Percentiles rank a stretch among this genome's conserved stretches.
phyloP scores from a whole-genome alignment of 495 filamentous ascomycete genomes.

The Entonaema liquescens region DNA sequence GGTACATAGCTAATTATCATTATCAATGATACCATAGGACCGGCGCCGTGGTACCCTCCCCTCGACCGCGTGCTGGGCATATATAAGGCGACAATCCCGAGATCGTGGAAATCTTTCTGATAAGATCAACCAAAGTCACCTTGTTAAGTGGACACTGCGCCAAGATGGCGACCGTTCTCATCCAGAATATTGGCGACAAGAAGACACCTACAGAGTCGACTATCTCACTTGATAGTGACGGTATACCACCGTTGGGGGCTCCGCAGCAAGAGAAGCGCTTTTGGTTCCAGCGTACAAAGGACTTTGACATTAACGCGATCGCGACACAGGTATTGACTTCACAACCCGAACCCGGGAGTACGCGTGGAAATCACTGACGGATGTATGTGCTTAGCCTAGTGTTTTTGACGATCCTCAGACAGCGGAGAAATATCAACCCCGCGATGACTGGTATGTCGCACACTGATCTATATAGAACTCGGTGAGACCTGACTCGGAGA shows the following conservation, averaged over 20 bases:
- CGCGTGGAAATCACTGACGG: background rate
- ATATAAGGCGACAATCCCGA: conserved; percentile 16
- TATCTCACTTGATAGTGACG: conserved; percentile 26
- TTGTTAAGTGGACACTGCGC: background rate
- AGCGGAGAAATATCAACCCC: conserved; percentile 61
- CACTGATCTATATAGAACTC: background rate
- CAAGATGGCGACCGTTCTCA: conserved; percentile 32
- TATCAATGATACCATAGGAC: conserved; percentile 34
- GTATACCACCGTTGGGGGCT: conserved; percentile 50
- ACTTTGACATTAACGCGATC: conserved; percentile 61
- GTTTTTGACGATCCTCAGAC: conserved; percentile 57
- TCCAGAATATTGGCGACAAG: conserved; percentile 17
- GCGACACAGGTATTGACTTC: conserved; percentile 58
- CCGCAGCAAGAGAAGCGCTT: conserved; percentile 52
- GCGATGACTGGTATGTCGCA: conserved; percentile 54
- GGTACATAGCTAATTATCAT: conserved; percentile 21
- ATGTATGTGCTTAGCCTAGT: conserved; percentile 37
- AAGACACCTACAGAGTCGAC: conserved; percentile 33
- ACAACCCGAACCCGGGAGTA: background rate
- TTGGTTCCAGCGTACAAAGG: conserved; percentile 53
- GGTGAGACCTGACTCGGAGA: background rate
- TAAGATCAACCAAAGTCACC: background rate
- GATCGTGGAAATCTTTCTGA: background rate
- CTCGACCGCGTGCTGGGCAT: background rate
- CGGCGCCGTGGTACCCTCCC: background rate